Evolutionary conservation across 2,329 filamentous ascomycete species (phyloP).

Genomic region (Magnaporthiopsis rhizophila): DNA sequence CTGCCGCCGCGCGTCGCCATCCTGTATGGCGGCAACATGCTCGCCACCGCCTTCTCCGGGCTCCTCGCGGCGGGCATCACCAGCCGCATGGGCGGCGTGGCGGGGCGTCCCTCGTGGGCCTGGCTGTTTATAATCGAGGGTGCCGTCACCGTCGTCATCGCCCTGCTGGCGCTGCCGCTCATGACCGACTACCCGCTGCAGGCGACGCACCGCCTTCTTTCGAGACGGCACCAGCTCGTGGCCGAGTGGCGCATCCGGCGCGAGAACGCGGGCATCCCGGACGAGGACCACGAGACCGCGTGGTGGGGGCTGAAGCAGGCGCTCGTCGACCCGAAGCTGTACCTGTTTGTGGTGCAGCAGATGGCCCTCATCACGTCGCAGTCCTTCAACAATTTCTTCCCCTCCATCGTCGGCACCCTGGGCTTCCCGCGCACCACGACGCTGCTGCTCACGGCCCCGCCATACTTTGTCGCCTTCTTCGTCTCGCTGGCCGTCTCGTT

Average conservation of each 20-base stretch:
- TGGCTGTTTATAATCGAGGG: conserved; percentile 68
- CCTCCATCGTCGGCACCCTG: conserved; percentile 12
- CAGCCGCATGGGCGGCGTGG: conserved; percentile 50
- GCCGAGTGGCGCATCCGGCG: conserved; percentile 19
- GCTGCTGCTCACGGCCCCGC: conserved; percentile 56
- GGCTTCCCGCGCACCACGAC: conserved; percentile 31
- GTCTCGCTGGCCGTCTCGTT: conserved; percentile 57
- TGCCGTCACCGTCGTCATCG: conserved; percentile 53
- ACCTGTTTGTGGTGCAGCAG: conserved; percentile 15
- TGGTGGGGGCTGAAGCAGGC: conserved; percentile 13
- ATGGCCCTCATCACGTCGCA: conserved; percentile 14
- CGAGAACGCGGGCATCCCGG: conserved; percentile 18
- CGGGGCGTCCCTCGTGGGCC: conserved; percentile 52
- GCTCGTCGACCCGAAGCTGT: conserved; percentile 17
- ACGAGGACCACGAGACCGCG: conserved; percentile 16
- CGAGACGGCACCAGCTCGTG: conserved; percentile 15
- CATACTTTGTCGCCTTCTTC: conserved; percentile 55
- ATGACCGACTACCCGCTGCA: conserved; percentile 56
- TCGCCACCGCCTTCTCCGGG: conserved; percentile 66
- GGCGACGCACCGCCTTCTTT: not conserved
- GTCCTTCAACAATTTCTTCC: conserved; percentile 17
- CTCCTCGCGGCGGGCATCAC: conserved; percentile 58
- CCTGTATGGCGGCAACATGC: conserved; percentile 59
- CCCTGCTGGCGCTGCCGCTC: conserved; percentile 47
- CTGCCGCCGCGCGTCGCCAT: conserved; percentile 57